These are phyloP conservation scores for Malus hybrid DNA, from an alignment of 331 rosid genomes.

Conservation along the genomic window DNA sequence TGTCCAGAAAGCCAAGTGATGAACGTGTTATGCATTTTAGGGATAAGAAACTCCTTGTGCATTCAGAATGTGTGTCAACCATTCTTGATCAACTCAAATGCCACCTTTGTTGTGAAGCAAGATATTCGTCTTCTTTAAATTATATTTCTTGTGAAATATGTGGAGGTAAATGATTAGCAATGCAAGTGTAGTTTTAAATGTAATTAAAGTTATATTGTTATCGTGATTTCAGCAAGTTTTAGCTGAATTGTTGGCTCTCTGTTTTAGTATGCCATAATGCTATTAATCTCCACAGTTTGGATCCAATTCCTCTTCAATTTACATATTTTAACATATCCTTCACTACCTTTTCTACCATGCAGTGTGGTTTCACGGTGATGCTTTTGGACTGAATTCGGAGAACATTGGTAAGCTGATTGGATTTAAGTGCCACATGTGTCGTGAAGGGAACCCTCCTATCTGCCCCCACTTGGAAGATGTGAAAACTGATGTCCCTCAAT, in stretches of 20 bases:
- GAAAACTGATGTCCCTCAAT: constrained; percentile 30
- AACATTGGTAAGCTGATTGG: constrained; percentile 61
- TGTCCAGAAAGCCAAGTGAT: constrained; percentile 75
- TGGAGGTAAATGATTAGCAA: constrained; percentile 47
- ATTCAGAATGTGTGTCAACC: constrained; percentile 29
- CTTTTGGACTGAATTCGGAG: constrained; percentile 62
- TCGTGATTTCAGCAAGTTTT: background rate
- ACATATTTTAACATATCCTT: background rate
- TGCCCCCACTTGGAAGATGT: constrained; percentile 47
- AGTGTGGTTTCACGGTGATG: constrained; percentile 96
- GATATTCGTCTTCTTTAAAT: constrained; percentile 25
- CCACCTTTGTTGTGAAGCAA: constrained; percentile 65
- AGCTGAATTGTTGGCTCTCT: background rate
- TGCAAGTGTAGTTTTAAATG: background rate
- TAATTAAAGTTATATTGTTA: background rate
- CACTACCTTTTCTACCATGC: constrained; percentile 24
- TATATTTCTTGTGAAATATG: constrained; percentile 78
- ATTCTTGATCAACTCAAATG: constrained; percentile 55
- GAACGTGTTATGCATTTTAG: constrained; percentile 59
- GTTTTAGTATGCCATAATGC: background rate
- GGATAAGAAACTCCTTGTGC: constrained; percentile 41
- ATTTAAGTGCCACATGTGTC: constrained; percentile 82
- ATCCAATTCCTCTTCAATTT: background rate
- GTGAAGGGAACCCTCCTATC: constrained; percentile 53
- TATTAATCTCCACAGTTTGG: background rate